Percentiles rank a stretch among this genome's conserved stretches.
Conservation (phyloP, 805 yeast genomes). For the Saturnispora sekii region DNA sequence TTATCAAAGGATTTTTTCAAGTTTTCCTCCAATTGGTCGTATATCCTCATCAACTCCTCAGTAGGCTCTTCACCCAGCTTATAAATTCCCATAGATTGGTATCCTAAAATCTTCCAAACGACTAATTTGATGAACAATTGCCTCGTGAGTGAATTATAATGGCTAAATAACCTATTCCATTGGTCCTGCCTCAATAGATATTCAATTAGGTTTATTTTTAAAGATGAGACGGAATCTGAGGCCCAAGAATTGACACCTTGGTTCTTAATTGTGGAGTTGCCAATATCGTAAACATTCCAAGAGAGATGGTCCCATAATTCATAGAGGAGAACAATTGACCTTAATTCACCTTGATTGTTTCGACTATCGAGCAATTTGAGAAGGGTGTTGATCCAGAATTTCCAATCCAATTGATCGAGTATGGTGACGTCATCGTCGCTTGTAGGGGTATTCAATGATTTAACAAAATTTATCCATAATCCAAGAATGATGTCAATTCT, state of each 20-base stretch:
- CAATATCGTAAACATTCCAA: conserved; percentile 11
- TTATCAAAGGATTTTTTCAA: conserved; percentile 23
- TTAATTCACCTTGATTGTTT: conserved; percentile 51
- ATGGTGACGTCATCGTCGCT: conserved; percentile 6
- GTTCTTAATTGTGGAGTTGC: neutral
- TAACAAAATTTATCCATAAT: conserved; percentile 18
- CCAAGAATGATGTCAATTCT: conserved; percentile 20
- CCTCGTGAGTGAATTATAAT: conserved; percentile 74
- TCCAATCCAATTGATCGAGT: conserved; percentile 46
- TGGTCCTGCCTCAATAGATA: conserved; percentile 43
- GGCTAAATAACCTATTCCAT: conserved; percentile 56
- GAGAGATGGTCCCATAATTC: conserved; percentile 70
- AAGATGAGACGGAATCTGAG: conserved; percentile 26
- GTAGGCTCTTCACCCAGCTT: conserved; percentile 6
- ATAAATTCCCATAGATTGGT: conserved; percentile 11
- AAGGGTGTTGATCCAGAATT: conserved; percentile 60
- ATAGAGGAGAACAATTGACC: conserved; percentile 56
- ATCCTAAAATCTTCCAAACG: conserved; percentile 51
- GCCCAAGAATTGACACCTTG: conserved; percentile 27
- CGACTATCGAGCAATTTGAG: conserved; percentile 52
- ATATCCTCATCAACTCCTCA: conserved; percentile 13
- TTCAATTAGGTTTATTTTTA: conserved; percentile 38
- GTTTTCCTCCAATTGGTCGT: conserved; percentile 23
- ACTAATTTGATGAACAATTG: conserved; percentile 57
- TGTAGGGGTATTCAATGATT: conserved; percentile 14